phyloP scores from a whole-genome alignment of 495 filamentous ascomycete species.

The Rusavskia elegans region DNA sequence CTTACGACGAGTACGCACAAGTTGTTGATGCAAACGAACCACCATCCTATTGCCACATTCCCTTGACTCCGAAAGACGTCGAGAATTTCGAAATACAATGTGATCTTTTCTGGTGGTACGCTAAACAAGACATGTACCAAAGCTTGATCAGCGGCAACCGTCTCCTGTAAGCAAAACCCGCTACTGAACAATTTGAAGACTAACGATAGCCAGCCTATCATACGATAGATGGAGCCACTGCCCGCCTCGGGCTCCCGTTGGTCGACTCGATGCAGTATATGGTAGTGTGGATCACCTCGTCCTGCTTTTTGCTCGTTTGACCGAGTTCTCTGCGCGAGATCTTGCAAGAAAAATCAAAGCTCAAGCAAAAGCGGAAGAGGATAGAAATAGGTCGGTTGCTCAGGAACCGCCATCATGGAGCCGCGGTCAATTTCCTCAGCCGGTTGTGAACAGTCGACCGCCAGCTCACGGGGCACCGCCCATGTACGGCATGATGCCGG shows the following conservation, averaged over 20 bases:
- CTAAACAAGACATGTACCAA: constrained; percentile 83
- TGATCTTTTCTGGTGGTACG: constrained; percentile 95
- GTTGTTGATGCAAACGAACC: constrained; percentile 12
- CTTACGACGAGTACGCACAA: constrained; percentile 29
- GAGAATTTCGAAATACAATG: constrained; percentile 64
- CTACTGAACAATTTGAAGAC: not conserved
- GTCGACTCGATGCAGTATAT: constrained; percentile 65
- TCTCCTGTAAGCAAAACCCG: constrained; percentile 48
- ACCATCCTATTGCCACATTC: constrained; percentile 15
- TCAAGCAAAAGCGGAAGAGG: constrained; percentile 4
- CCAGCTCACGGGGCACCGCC: constrained; percentile 12
- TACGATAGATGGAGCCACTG: constrained; percentile 70
- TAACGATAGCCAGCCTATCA: constrained; percentile 43
- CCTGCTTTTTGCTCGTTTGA: constrained; percentile 67
- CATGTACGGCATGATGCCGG: constrained; percentile 40
- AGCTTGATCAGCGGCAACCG: constrained; percentile 75
- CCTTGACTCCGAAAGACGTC: constrained; percentile 54
- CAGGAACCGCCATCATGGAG: constrained; percentile 18
- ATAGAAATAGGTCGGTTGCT: not conserved
- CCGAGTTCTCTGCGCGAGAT: constrained; percentile 67
- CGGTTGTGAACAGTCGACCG: not conserved
- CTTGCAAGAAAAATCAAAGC: constrained; percentile 50
- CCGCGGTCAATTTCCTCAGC: constrained; percentile 8
- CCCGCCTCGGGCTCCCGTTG: constrained; percentile 66
- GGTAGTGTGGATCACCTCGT: constrained; percentile 77